phyloP scores from a whole-genome alignment of 345 rosid species.

The Salix viminalis region DNA sequence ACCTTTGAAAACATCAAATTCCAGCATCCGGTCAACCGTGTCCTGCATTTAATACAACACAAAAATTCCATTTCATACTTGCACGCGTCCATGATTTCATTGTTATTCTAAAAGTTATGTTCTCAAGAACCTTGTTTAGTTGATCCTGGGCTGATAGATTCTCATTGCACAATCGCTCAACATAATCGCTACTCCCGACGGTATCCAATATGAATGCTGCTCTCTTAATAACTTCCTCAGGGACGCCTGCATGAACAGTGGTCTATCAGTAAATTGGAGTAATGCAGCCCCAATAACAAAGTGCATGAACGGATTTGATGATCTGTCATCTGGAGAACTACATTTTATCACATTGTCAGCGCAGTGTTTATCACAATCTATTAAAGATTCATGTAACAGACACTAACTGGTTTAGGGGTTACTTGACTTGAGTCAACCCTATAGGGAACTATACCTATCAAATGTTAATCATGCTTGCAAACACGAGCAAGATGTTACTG shows the following conservation, averaged over 20 bases:
- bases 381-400: neutral
- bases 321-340: no score
- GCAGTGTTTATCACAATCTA: no score
- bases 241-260: constrained; percentile 51
- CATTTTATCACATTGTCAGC: no score
- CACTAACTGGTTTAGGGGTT: neutral
- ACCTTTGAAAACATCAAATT: constrained; percentile 48
- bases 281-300: no score
- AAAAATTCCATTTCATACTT: neutral
- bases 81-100: neutral
- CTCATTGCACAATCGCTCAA: constrained; percentile 51
- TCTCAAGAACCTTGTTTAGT: constrained; percentile 49
- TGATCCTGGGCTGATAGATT: constrained; percentile 60
- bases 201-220: constrained; percentile 60
- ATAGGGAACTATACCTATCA: neutral
- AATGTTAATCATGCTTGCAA: neutral
- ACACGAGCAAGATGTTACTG: no score
- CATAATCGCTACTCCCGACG: constrained; percentile 38
- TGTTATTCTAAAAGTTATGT: neutral
- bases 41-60: constrained; percentile 38
- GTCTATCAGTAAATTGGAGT: neutral
- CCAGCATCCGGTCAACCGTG: constrained; percentile 63
- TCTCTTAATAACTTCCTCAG: constrained; percentile 74
- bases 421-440: neutral
- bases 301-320: neutral